phyloP scores from a whole-genome alignment of 2,329 filamentous ascomycete species.

The Fusarium sp. region DNA sequence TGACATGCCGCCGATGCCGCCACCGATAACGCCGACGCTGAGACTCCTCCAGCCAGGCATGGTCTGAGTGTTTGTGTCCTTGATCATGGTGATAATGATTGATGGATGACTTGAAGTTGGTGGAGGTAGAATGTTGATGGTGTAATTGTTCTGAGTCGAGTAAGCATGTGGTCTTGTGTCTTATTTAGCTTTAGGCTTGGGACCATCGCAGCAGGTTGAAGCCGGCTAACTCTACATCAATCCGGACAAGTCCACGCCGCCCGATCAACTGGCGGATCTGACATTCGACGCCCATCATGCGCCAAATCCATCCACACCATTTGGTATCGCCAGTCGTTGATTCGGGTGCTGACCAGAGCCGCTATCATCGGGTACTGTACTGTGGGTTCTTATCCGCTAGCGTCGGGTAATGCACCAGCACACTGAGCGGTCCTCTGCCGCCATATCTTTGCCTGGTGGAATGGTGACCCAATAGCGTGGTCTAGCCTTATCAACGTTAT shows the following conservation, averaged over 20 bases:
- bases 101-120: neutral
- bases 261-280: neutral
- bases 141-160: neutral
- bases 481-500: neutral
- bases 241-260: neutral
- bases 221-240: neutral
- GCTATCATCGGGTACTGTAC: neutral
- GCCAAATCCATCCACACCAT: neutral
- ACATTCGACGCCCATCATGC: neutral
- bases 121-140: neutral
- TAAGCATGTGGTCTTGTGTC: constrained; percentile 16
- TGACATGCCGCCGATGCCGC: constrained; percentile 62
- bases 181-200: constrained; percentile 34
- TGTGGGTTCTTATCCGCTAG: constrained; percentile 30
- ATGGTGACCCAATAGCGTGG: neutral
- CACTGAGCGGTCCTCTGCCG: neutral
- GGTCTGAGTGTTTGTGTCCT: constrained; percentile 17
- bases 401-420: constrained; percentile 35
- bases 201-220: neutral
- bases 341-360: constrained; percentile 16
- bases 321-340: neutral
- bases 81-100: constrained; percentile 27
- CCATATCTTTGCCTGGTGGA: neutral
- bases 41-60: constrained; percentile 58
- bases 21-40: constrained; percentile 58